phyloP scores from a whole-genome alignment of 1,284 basidiomycete species.

The Pyrrhoderma noxium region DNA sequence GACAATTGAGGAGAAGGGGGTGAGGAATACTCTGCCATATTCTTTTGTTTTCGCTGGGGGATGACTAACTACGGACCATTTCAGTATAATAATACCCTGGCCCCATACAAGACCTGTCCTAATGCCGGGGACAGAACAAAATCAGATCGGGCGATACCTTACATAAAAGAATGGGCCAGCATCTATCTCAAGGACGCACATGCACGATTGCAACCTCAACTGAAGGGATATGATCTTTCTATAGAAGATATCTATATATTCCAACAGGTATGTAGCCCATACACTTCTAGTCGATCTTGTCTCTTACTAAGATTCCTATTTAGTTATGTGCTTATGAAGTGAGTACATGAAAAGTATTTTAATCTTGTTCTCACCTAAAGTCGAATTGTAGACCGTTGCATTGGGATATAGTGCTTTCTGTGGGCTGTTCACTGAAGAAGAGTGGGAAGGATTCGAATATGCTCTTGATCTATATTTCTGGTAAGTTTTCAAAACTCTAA shows the following conservation, averaged over 20 bases:
- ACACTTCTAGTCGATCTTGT: not conserved
- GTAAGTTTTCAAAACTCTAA: slow-evolving; percentile 24
- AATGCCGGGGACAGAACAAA: slow-evolving; percentile 48
- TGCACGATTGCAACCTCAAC: slow-evolving; percentile 50
- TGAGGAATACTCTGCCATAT: slow-evolving; percentile 26
- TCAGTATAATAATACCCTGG: slow-evolving; percentile 75
- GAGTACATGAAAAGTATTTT: slow-evolving; percentile 10
- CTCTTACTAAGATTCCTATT: slow-evolving; percentile 12
- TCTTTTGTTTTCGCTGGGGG: slow-evolving; percentile 10
- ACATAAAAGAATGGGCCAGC: slow-evolving; percentile 55
- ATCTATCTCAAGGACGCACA: slow-evolving; percentile 67
- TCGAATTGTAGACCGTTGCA: slow-evolving; percentile 68
- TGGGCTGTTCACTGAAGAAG: slow-evolving; percentile 79
- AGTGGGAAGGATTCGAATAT: slow-evolving; percentile 88
- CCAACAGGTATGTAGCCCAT: slow-evolving; percentile 40
- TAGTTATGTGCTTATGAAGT: slow-evolving; percentile 80
- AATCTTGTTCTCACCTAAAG: not conserved
- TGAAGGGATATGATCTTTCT: slow-evolving; percentile 60
- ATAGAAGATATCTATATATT: slow-evolving; percentile 67
- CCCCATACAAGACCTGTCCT: slow-evolving; percentile 67
- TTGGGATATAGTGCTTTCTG: slow-evolving; percentile 90
- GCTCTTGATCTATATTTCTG: slow-evolving; percentile 50
- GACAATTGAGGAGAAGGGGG: slow-evolving; percentile 63
- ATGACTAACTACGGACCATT: not conserved
- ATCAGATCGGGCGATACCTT: slow-evolving; percentile 48